Conservation (phyloP, 495 filamentous ascomycete genomes). For the Daldinia grandis region DNA sequence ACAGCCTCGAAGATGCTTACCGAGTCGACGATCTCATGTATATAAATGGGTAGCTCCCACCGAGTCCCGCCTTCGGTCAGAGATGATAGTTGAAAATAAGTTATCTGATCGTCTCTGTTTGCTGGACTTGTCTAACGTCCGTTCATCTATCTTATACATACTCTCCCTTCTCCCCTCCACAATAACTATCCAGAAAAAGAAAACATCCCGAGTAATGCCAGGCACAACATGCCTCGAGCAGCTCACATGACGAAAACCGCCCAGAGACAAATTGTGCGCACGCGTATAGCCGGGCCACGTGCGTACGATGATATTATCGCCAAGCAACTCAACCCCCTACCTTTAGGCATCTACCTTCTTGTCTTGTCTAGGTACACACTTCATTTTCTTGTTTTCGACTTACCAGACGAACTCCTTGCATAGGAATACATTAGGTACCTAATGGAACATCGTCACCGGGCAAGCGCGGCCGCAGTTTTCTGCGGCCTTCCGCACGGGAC, state of each 20-base stretch:
- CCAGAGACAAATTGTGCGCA: background rate
- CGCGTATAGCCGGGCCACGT: background rate
- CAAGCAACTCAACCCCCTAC: background rate
- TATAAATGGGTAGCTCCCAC: conserved; percentile 1
- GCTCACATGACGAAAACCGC: background rate
- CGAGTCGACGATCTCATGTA: background rate
- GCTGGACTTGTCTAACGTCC: background rate
- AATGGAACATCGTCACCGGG: background rate
- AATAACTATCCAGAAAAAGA: background rate
- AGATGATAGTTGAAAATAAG: background rate
- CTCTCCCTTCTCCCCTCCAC: background rate
- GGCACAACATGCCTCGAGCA: background rate
- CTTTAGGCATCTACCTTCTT: background rate
- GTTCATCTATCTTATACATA: background rate
- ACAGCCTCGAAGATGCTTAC: background rate
- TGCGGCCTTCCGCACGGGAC: background rate
- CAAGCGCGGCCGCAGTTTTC: background rate
- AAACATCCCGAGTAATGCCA: background rate
- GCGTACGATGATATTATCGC: conserved; percentile 1
- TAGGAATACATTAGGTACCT: background rate
- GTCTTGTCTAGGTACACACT: background rate
- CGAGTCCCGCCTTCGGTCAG: conserved; percentile 9
- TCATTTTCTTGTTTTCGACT: background rate
- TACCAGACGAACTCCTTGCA: background rate
- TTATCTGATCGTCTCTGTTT: background rate